A percentile compares a stretch with the other conserved stretches of the same genome.
phyloP scores from a whole-genome alignment of 2,329 filamentous ascomycete species.

The Tolypocladium inflatum region DNA sequence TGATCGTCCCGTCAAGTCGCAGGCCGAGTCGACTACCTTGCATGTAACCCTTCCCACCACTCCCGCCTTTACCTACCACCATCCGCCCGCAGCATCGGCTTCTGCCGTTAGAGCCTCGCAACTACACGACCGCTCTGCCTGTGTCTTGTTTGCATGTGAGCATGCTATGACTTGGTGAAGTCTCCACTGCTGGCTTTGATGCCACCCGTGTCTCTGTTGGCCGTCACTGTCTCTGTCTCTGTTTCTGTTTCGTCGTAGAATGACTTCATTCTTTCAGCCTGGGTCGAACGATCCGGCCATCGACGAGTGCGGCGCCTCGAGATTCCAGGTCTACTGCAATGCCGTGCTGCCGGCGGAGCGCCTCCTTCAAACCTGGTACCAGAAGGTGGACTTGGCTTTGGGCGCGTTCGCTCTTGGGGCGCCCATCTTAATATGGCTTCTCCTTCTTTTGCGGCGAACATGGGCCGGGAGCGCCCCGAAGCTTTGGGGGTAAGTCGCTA shows the following conservation, averaged over 20 bases:
- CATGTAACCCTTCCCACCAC: not conserved
- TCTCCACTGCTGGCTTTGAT: not conserved
- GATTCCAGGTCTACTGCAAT: constrained; percentile 22
- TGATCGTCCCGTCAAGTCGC: not conserved
- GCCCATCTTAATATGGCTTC: constrained; percentile 9
- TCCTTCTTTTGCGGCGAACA: not conserved
- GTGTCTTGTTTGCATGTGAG: not conserved
- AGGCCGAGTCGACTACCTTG: not conserved
- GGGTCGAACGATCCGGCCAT: constrained; percentile 17
- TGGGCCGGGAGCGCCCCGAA: not conserved
- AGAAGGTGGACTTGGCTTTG: constrained; percentile 16
- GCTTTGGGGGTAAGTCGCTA: not conserved
- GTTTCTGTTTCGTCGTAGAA: constrained; percentile 6
- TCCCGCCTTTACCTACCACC: not conserved
- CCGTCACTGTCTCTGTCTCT: not conserved
- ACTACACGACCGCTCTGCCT: not conserved
- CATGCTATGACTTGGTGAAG: not conserved
- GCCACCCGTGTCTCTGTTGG: not conserved
- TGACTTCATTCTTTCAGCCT: constrained; percentile 25
- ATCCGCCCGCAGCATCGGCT: not conserved
- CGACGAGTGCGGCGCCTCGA: constrained; percentile 9
- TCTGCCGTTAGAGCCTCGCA: not conserved
- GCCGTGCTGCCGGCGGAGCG: constrained; percentile 10
- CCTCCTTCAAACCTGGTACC: constrained; percentile 15
- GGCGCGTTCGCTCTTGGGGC: constrained; percentile 12